phyloP scores from a whole-genome alignment of 2,329 filamentous ascomycete species.

The Podosphaera aphanis region DNA sequence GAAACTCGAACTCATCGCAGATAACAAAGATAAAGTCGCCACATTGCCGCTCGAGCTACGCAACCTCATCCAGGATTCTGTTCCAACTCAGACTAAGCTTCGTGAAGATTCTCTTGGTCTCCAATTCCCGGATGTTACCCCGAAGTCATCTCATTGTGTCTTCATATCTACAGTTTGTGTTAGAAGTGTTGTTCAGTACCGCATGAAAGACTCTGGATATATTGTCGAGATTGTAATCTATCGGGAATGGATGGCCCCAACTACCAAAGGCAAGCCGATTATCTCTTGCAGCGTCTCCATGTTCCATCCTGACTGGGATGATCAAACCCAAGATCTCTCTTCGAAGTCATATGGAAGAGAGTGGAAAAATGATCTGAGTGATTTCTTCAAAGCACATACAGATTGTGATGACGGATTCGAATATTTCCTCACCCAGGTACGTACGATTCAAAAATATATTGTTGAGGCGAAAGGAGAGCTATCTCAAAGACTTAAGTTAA shows the following conservation, averaged over 20 bases:
- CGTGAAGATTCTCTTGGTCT: constrained; percentile 9
- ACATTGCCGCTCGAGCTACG: constrained; percentile 6
- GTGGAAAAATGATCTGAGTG: constrained; percentile 8
- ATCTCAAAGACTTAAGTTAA: neutral
- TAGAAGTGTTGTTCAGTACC: constrained; percentile 11
- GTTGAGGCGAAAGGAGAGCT: constrained; percentile 1
- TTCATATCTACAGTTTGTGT: constrained; percentile 8
- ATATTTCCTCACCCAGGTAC: constrained; percentile 7
- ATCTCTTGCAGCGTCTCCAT: constrained; percentile 11
- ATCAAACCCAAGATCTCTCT: constrained; percentile 10
- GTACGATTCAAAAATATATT: constrained; percentile 5
- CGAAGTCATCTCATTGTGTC: constrained; percentile 3
- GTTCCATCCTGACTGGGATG: constrained; percentile 14
- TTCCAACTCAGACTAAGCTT: constrained; percentile 4
- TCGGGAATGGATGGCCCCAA: constrained; percentile 9
- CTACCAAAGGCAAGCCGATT: constrained; percentile 8
- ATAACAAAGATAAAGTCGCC: constrained; percentile 7
- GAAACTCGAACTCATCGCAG: constrained; percentile 13
- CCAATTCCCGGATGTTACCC: constrained; percentile 9
- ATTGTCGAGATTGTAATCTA: constrained; percentile 14
- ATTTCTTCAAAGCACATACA: constrained; percentile 8
- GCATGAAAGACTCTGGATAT: constrained; percentile 7
- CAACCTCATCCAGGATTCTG: constrained; percentile 6
- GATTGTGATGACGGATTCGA: constrained; percentile 6
- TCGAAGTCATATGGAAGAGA: constrained; percentile 6